Evolutionary conservation across 176 grass and related monocot species (phyloP), one percentile per base, ranked within the genome.

Genomic region (Cocos nucifera): DNA sequence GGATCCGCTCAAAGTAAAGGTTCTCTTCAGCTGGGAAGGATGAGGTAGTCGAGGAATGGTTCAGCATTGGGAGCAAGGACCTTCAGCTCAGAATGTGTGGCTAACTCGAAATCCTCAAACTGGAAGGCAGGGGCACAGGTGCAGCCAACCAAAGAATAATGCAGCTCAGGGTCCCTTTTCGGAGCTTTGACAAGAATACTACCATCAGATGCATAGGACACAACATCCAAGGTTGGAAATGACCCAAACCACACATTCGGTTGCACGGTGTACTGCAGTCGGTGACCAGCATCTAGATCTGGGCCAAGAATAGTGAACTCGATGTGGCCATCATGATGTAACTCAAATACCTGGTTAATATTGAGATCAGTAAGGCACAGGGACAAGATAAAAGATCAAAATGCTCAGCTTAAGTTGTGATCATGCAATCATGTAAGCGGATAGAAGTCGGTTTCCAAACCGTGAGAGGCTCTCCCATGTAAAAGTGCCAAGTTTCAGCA

Each of bases 171-270:
- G 14, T 98, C 93, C 62, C 93, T 76, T 51, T 75, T 69, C 0
- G 61, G 81, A 19, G 84, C 83, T 24, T 83, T 86, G 21, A 83
- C 73, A 22, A 98, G 81, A 74, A 86, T 59, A 39, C 87, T 98
- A 18, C 93, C 93, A 55, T 98, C 76, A 12, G 93, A 85, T 1
- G 84, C 75, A 6, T 88, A 98, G 0, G 87, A 91, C 27, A 79
- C 84, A 4, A 98, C 78, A 19, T 98, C 93, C 59, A 92, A 25
- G 0, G 87, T 98, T 19, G 93, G 93, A 70, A 88, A 98, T 51
- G 93, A 82, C 17, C 84, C 87, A 29, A 98, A 98, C 93, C 93
- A 98, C 65, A 98, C 79, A 39, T 98, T 84, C 15, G 87, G 93
- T 50, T 76, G 84, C 19, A 44, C 35, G 0, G 93, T 98, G 50